A percentile compares a stretch with the other conserved stretches of the same genome.
Conservation (phyloP, 2,329 filamentous ascomycete species). For the Monosporascus sp. region DNA sequence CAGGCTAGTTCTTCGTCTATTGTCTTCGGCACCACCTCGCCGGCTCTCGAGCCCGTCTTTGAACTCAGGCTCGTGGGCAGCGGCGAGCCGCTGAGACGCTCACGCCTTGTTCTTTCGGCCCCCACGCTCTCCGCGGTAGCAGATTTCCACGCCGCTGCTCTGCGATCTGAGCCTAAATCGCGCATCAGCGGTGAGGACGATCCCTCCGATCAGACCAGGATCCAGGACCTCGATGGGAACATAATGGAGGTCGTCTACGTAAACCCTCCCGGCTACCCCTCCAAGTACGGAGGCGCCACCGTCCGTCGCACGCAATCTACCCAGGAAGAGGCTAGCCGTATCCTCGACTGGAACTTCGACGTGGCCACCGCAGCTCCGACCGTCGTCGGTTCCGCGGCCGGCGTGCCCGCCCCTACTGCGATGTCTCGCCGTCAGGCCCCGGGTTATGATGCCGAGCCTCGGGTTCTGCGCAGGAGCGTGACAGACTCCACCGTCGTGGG, state of each 20-base stretch:
- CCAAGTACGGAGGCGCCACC: slow-evolving; percentile 29
- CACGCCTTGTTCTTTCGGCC: slow-evolving; percentile 62
- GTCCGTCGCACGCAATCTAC: slow-evolving; percentile 32
- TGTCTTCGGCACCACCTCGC: slow-evolving; percentile 34
- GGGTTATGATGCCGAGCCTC: slow-evolving; percentile 16
- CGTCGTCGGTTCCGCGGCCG: slow-evolving; percentile 11
- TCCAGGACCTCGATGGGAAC: slow-evolving; percentile 78
- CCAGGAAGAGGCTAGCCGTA: slow-evolving; percentile 35
- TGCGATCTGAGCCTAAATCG: slow-evolving; percentile 33
- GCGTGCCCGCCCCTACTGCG: slow-evolving; percentile 14
- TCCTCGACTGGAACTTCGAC: slow-evolving; percentile 47
- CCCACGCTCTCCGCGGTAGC: slow-evolving; percentile 59
- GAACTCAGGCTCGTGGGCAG: slow-evolving; percentile 35
- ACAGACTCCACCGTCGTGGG: slow-evolving; percentile 30
- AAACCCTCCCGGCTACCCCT: slow-evolving; percentile 29
- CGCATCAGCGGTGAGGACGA: slow-evolving; percentile 14
- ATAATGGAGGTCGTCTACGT: slow-evolving; percentile 72
- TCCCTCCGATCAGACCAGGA: slow-evolving; percentile 37
- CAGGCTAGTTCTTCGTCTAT: slow-evolving; percentile 33
- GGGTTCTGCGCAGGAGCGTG: slow-evolving; percentile 26
- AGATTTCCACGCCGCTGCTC: slow-evolving; percentile 65
- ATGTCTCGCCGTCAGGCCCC: background rate
- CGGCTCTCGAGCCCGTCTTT: slow-evolving; percentile 33
- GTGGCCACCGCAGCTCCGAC: slow-evolving; percentile 27
- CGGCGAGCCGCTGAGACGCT: slow-evolving; percentile 35